Percentiles rank a stretch among this genome's conserved stretches.
Evolutionary conservation across 805 yeast species (phyloP).

Genomic region (Kockiozyma suomiensis): DNA sequence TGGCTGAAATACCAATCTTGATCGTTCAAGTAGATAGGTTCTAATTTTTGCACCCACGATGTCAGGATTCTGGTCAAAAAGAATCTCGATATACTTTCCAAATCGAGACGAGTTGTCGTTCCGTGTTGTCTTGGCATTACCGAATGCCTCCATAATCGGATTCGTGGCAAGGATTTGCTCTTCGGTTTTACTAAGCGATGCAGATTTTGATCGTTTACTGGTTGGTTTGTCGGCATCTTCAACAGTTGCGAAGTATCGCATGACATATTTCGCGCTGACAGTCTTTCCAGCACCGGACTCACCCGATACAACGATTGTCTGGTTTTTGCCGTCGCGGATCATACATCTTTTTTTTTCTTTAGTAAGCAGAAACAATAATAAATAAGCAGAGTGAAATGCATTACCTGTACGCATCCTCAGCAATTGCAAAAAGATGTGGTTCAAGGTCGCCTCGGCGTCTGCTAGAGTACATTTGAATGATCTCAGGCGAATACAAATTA

Average conservation of each 20-base stretch:
- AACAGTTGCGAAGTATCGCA: slow-evolving; percentile 96
- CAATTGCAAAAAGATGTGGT: slow-evolving; percentile 96
- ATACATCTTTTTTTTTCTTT: slow-evolving; percentile 82
- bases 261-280: slow-evolving; percentile 92
- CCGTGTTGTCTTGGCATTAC: slow-evolving; percentile 96
- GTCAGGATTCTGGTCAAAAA: slow-evolving; percentile 71
- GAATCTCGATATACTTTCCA: slow-evolving; percentile 91
- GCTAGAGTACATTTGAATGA: slow-evolving; percentile 93
- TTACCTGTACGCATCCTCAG: slow-evolving; percentile 82
- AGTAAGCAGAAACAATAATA: no score
- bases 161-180: slow-evolving; percentile 94
- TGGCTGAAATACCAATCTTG: slow-evolving; percentile 93
- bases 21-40: slow-evolving; percentile 89
- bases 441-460: slow-evolving; percentile 92
- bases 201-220: slow-evolving; percentile 39
- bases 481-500: slow-evolving; percentile 85
- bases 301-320: slow-evolving; percentile 95
- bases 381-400: not conserved
- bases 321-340: slow-evolving; percentile 83
- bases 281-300: slow-evolving; percentile 99
- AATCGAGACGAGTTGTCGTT: slow-evolving; percentile 97
- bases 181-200: slow-evolving; percentile 87
- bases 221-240: slow-evolving; percentile 54
- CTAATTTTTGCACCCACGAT: slow-evolving; percentile 94
- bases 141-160: slow-evolving; percentile 97